Conservation (phyloP, 495 filamentous ascomycete genomes). For the Penicillium taxi region DNA sequence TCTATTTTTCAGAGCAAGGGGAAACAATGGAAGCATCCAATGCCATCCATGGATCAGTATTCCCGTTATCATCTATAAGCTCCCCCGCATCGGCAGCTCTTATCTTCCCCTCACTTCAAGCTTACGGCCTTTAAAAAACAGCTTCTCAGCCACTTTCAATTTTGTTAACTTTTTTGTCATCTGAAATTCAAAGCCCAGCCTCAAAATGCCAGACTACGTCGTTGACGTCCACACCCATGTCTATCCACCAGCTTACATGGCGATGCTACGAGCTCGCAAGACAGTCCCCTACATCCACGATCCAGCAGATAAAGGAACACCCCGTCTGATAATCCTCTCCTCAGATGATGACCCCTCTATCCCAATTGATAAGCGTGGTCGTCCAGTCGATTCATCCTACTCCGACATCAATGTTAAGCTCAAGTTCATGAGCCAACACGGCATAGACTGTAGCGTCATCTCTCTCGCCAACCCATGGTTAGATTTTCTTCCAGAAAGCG, state of each 20-base stretch:
- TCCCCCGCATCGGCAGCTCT: constrained; percentile 16
- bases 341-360: constrained; percentile 52
- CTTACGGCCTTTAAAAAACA: too few species aligned
- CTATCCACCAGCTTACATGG: constrained; percentile 78
- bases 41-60: too few species aligned
- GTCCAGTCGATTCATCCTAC: constrained; percentile 69
- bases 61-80: neutral
- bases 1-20: too few species aligned
- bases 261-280: constrained; percentile 65
- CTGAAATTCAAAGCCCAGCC: too few species aligned
- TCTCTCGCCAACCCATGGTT: constrained; percentile 95
- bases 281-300: constrained; percentile 74
- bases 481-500: constrained; percentile 62
- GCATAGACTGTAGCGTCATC: constrained; percentile 75
- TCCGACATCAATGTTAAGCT: constrained; percentile 66
- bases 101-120: constrained; percentile 10
- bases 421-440: constrained; percentile 77
- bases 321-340: constrained; percentile 73
- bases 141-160: too few species aligned
- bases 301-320: constrained; percentile 46
- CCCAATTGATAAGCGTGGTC: constrained; percentile 47
- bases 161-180: too few species aligned
- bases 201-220: constrained; percentile 33
- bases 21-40: too few species aligned
- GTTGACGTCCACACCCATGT: constrained; percentile 95